Percentiles rank a stretch among this genome's conserved stretches.
phyloP scores from a whole-genome alignment of 441 rosid species.

The Corymbia calophylla region DNA sequence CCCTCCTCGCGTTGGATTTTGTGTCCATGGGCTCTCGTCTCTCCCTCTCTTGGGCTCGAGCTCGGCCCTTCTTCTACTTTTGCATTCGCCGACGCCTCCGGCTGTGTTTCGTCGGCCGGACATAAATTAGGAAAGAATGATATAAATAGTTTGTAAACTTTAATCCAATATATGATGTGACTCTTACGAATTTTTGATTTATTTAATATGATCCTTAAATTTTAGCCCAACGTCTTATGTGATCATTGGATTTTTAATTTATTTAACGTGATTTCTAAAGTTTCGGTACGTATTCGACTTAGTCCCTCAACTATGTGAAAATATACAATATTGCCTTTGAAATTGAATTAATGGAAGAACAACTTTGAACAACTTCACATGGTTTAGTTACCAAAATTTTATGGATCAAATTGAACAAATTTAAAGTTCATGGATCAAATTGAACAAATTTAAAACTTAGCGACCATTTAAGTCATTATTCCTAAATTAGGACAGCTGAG shows the following conservation, averaged over 20 bases:
- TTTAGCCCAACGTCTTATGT: too few relatives aligned
- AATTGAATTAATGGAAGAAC: too few relatives aligned
- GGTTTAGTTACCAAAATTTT: fast-evolving
- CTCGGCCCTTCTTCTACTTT: not conserved
- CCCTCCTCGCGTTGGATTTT: not conserved
- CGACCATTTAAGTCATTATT: fast-evolving
- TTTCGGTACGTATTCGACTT: too few relatives aligned
- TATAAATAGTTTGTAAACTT: fast-evolving
- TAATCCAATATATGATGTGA: fast-evolving
- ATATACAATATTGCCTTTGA: fast-evolving
- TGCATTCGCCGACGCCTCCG: not conserved
- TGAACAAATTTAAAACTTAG: too few relatives aligned
- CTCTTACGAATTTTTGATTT: too few relatives aligned
- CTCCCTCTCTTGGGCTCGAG: not conserved
- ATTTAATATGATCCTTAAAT: not conserved
- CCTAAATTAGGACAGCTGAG: not conserved
- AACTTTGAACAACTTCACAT: not conserved
- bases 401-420: too few relatives aligned
- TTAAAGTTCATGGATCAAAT: too few relatives aligned
- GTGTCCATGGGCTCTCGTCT: not conserved
- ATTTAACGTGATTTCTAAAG: fast-evolving
- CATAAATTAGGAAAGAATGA: fast-evolving
- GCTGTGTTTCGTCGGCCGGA: not conserved
- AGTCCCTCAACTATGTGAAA: too few relatives aligned
- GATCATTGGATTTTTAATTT: too few relatives aligned